Conservation (phyloP, 768 basidiomycete species). For the Suillus plorans region DNA sequence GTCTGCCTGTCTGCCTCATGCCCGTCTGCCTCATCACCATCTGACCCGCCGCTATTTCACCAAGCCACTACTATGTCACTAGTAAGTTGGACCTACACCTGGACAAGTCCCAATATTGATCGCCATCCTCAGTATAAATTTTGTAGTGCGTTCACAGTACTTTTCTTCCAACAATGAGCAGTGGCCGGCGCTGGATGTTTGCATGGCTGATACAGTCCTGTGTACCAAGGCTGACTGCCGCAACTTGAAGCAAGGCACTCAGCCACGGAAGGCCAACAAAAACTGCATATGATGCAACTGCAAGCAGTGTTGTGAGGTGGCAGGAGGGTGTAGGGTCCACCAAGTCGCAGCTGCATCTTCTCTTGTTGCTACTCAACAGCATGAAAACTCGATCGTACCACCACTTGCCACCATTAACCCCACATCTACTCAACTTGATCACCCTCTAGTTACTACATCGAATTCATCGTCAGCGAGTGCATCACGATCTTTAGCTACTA, state of each 20-base stretch:
- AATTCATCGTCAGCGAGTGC: neutral
- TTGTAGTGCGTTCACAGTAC: neutral
- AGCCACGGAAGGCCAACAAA: neutral
- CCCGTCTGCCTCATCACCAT: too few relatives aligned
- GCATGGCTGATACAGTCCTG: neutral
- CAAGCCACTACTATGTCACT: too few relatives aligned
- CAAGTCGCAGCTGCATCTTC: neutral
- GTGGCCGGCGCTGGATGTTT: too few relatives aligned
- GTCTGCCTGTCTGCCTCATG: too few relatives aligned
- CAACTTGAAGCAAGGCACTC: neutral
- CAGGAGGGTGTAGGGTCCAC: neutral
- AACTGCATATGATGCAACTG: neutral
- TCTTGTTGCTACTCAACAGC: neutral
- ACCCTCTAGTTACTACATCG: neutral
- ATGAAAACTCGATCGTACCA: neutral
- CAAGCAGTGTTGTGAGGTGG: neutral
- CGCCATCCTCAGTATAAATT: neutral
- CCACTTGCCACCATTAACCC: neutral
- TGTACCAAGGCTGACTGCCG: neutral
- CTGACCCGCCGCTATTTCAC: too few relatives aligned
- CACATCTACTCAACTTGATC: neutral
- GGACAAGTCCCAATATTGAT: slow-evolving; percentile 1
- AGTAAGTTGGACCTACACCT: too few relatives aligned
- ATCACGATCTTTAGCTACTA: neutral
- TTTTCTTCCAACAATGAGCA: too few relatives aligned